Evolutionary conservation across 192 early-diverging fungal genomes (phyloP).

Genomic region (Glomus cerebriforme): DNA sequence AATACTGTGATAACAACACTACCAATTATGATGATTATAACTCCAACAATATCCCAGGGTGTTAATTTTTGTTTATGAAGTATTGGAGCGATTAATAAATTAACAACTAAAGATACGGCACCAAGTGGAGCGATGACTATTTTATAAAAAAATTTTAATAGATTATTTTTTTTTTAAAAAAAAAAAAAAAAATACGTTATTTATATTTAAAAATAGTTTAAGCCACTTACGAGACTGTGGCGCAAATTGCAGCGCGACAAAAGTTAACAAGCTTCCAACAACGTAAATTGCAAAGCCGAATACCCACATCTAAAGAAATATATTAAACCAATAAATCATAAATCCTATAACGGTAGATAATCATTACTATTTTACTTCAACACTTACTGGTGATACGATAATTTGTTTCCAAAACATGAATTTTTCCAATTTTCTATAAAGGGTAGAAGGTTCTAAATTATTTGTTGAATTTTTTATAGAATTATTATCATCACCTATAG

Average conservation of each 20-base stretch:
- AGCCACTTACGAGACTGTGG: constrained; percentile 59
- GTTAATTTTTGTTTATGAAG: constrained; percentile 74
- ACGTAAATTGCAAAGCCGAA: constrained; percentile 72
- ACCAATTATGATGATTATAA: constrained; percentile 74
- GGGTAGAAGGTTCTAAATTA: constrained; percentile 30
- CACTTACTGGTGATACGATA: constrained; percentile 46
- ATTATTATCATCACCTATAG: constrained; percentile 29
- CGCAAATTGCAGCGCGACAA: constrained; percentile 77
- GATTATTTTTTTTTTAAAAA: too few relatives aligned
- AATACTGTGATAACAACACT: constrained; percentile 73
- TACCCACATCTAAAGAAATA: constrained; percentile 53
- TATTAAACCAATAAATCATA: not conserved
- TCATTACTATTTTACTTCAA: not conserved
- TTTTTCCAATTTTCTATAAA: constrained; percentile 40
- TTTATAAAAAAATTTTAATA: not conserved
- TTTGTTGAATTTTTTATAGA: constrained; percentile 37
- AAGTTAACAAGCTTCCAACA: constrained; percentile 71
- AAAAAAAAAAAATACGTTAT: too few relatives aligned
- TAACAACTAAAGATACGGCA: constrained; percentile 76
- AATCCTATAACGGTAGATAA: too few relatives aligned
- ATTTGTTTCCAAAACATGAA: constrained; percentile 47
- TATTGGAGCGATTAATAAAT: constrained; percentile 76
- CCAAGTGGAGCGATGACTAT: constrained; percentile 72
- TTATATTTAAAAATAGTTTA: too few relatives aligned
- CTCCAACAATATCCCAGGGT: constrained; percentile 68